Conservation (phyloP, 495 filamentous ascomycete genomes). For the Aspergillus homomorphus region DNA sequence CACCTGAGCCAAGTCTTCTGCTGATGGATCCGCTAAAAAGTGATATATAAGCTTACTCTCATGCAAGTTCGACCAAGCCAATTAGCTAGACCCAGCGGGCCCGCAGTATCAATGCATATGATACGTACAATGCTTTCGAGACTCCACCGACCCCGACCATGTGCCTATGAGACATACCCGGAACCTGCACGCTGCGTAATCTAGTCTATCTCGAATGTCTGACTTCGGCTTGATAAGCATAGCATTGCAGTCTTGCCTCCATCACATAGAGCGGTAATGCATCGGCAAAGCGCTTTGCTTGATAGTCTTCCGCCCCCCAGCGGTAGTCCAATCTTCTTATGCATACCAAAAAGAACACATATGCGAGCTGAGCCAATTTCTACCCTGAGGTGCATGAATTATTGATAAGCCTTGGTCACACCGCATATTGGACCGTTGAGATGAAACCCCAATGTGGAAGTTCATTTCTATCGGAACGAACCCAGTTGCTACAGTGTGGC, state of each 20-base stretch:
- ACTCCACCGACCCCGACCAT: conserved; percentile 12
- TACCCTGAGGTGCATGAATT: background rate
- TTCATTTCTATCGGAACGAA: conserved; percentile 1
- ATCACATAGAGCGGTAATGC: conserved; percentile 6
- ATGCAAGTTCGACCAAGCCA: conserved; percentile 16
- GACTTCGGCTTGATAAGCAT: background rate
- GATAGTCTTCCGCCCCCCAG: background rate
- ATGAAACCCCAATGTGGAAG: background rate
- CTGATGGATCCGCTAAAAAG: background rate
- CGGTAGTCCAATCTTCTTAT: background rate
- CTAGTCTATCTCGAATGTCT: conserved; percentile 13
- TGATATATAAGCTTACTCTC: conserved; percentile 16
- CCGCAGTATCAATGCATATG: conserved; percentile 19
- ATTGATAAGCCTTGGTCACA: conserved; percentile 4
- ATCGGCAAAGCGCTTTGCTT: conserved; percentile 1
- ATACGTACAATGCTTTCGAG: conserved; percentile 12
- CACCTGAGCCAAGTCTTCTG: conserved; percentile 9
- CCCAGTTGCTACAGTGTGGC: background rate
- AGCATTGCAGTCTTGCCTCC: conserved; percentile 9
- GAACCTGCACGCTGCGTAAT: conserved; percentile 21
- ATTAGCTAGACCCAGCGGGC: conserved; percentile 6
- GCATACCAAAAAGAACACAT: background rate
- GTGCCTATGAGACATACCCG: conserved; percentile 14
- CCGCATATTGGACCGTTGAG: conserved; percentile 1
- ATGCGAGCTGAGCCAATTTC: background rate